phyloP scores from a whole-genome alignment of 2,329 filamentous ascomycete genomes.

The Westerdykella aurantiaca region DNA sequence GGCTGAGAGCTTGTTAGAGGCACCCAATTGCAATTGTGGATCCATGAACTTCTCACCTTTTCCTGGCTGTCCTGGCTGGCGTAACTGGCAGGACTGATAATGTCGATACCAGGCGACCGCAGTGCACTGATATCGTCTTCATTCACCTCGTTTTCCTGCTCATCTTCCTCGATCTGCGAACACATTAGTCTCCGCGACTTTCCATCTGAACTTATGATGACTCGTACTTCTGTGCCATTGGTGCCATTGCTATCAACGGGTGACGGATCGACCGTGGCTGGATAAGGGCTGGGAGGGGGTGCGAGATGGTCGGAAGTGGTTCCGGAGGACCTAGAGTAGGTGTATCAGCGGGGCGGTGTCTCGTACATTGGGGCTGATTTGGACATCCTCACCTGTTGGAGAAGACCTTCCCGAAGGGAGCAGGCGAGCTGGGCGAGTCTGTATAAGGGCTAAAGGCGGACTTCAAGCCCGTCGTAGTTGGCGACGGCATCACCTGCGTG shows the following conservation, averaged over 20 bases:
- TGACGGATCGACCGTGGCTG: constrained; percentile 67
- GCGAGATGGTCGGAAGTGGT: constrained; percentile 42
- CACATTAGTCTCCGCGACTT: constrained; percentile 19
- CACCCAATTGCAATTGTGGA: no score
- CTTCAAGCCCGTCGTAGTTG: constrained; percentile 31
- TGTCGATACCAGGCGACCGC: constrained; percentile 33
- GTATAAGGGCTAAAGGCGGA: constrained; percentile 48
- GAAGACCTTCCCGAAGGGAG: constrained; percentile 39
- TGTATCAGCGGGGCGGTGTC: constrained; percentile 22
- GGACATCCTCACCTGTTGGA: constrained; percentile 45
- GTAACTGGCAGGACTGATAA: constrained; percentile 22
- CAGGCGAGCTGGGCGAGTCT: constrained; percentile 47
- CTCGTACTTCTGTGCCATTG: constrained; percentile 60
- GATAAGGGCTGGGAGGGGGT: constrained; percentile 49
- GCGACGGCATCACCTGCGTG: constrained; percentile 44
- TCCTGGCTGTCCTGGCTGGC: constrained; percentile 25
- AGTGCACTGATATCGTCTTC: constrained; percentile 36
- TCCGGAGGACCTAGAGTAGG: constrained; percentile 39
- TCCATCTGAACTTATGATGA: not conserved
- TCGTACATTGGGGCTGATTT: constrained; percentile 22
- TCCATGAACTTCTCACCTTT: constrained; percentile 16
- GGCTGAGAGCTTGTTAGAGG: constrained; percentile 26
- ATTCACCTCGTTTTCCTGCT: constrained; percentile 51
- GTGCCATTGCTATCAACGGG: constrained; percentile 83
- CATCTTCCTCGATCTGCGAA: constrained; percentile 65